Evolutionary conservation across 2,329 filamentous ascomycete species (phyloP).

Genomic region (Colletotrichum limetticola): DNA sequence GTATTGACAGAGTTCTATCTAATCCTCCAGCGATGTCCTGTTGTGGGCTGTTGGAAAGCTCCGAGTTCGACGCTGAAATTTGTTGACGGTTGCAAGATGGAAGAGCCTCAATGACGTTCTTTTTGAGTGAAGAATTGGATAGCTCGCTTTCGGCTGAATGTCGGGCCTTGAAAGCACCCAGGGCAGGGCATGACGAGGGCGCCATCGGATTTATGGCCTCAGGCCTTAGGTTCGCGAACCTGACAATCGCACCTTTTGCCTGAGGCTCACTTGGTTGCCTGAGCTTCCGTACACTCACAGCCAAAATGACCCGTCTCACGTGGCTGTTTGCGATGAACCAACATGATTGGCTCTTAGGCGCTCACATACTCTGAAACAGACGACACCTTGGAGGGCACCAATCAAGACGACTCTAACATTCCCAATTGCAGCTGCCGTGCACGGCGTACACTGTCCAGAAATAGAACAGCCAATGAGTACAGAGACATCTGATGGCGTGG

Average conservation of each 20-base stretch:
- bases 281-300: no score
- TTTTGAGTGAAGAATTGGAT: not conserved
- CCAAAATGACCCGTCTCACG: not conserved
- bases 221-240: not conserved
- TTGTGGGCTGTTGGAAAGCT: conserved; percentile 18
- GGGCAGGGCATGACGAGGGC: conserved; percentile 24
- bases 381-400: conserved; percentile 38
- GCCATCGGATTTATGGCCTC: not conserved
- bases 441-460: conserved; percentile 20
- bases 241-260: not conserved
- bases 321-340: not conserved
- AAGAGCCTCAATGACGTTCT: conserved; percentile 23
- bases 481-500: conserved; percentile 8
- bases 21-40: not conserved
- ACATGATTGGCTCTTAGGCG: conserved; percentile 44
- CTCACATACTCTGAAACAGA: conserved; percentile 50
- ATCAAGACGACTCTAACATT: not conserved
- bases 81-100: not conserved
- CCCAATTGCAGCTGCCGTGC: conserved; percentile 16
- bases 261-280: not conserved
- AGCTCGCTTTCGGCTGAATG: conserved; percentile 19
- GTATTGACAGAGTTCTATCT: not conserved
- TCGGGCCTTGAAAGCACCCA: conserved; percentile 4
- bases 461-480: conserved; percentile 27
- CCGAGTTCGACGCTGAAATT: not conserved